Percentiles rank a stretch among this genome's conserved stretches.
phyloP scores from a whole-genome alignment of 2,329 filamentous ascomycete species.

The Ceratocystiopsis sp. region DNA sequence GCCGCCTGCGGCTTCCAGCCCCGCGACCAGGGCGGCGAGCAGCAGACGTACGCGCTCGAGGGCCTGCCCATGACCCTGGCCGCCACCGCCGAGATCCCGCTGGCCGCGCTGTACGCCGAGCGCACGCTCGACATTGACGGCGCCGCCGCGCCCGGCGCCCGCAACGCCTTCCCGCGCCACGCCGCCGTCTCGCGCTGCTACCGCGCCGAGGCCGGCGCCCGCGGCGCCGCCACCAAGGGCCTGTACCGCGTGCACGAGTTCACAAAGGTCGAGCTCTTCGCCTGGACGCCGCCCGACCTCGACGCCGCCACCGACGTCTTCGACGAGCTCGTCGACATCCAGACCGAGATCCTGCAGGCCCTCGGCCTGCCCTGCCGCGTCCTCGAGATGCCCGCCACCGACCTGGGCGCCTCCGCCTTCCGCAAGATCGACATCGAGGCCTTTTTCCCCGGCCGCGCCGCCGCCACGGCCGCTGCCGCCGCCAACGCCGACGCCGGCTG shows the following conservation, averaged over 20 bases:
- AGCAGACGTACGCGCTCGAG: constrained; percentile 73
- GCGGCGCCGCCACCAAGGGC: constrained; percentile 82
- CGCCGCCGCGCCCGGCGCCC: constrained; percentile 73
- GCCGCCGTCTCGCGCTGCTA: constrained; percentile 87
- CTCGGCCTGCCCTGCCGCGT: constrained; percentile 75
- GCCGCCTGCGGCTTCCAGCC: constrained; percentile 89
- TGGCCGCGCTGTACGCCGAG: constrained; percentile 78
- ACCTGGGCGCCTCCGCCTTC: constrained; percentile 75
- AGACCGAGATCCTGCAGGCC: constrained; percentile 62
- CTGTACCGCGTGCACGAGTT: constrained; percentile 97
- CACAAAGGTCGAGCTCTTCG: constrained; percentile 96
- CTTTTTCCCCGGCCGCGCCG: constrained; percentile 63
- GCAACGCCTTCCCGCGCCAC: constrained; percentile 63
- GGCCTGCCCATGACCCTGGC: constrained; percentile 61
- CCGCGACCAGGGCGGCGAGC: constrained; percentile 75
- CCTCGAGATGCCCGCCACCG: constrained; percentile 77
- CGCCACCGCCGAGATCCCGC: constrained; percentile 85
- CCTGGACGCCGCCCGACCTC: constrained; percentile 55
- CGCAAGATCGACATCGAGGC: constrained; percentile 90
- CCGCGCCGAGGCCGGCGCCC: constrained; percentile 80
- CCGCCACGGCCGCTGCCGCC: background rate
- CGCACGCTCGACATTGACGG: constrained; percentile 44
- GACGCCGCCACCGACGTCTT: constrained; percentile 43
- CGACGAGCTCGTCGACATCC: constrained; percentile 71
- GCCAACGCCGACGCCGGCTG: constrained; percentile 47